Evolutionary conservation across 257 asterid genomes (phyloP).

Genomic region (Solanum virginianum): DNA sequence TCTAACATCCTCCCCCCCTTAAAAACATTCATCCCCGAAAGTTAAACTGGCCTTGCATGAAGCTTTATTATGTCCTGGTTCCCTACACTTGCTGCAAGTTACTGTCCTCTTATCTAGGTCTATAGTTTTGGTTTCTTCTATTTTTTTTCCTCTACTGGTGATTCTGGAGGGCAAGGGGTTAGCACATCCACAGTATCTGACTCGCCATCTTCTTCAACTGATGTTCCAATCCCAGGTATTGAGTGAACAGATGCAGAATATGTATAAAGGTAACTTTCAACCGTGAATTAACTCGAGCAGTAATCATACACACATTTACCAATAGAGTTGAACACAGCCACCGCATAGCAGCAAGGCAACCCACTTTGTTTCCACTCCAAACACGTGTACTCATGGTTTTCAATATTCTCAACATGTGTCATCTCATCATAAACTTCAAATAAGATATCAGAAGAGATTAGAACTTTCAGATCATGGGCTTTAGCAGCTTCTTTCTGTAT

Average conservation of each 20-base stretch:
- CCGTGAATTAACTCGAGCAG: conserved; percentile 50
- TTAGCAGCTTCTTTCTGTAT: conserved; percentile 37
- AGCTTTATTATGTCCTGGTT: conserved; percentile 83
- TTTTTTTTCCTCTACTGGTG: conserved; percentile 24
- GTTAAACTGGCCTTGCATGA: conserved; percentile 78
- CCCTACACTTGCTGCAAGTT: no score
- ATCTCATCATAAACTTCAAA: conserved; percentile 85
- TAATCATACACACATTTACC: conserved; percentile 45
- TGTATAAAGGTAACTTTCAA: conserved; percentile 36
- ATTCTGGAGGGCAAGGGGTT: conserved; percentile 41
- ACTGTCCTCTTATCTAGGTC: conserved; percentile 73
- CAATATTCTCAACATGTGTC: conserved; percentile 65
- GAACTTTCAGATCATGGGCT: conserved; percentile 49
- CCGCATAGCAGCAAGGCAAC: conserved; percentile 70
- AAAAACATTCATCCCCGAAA: no score
- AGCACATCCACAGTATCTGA: conserved; percentile 37
- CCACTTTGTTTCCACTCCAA: conserved; percentile 54
- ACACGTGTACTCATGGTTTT: conserved; percentile 66
- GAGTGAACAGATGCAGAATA: conserved; percentile 44
- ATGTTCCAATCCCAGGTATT: conserved; percentile 35
- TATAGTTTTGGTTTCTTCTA: conserved; percentile 33
- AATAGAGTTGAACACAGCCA: conserved; percentile 47
- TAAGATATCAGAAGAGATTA: conserved; percentile 59
- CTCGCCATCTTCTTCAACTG: conserved; percentile 19
- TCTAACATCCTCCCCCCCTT: no score